These are phyloP conservation scores for Mycena galopus DNA, from an alignment of 768 basidiomycete genomes.

Conservation along the genomic window DNA sequence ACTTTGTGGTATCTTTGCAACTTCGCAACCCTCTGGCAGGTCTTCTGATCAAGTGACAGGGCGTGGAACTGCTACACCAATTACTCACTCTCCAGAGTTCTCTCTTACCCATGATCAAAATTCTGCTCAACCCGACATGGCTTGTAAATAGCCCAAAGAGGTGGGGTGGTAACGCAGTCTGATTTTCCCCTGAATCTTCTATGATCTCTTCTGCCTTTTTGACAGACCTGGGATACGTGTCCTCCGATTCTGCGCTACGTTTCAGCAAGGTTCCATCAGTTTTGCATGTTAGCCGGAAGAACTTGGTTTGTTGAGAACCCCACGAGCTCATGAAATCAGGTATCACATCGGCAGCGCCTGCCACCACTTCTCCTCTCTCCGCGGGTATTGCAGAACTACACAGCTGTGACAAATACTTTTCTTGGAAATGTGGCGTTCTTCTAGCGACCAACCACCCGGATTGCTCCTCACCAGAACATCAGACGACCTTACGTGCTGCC, in stretches of 20 bases:
- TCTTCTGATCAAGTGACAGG: constrained; percentile 4
- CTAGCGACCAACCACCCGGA: constrained; percentile 23
- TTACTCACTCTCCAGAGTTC: not conserved
- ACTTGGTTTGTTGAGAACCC: not conserved
- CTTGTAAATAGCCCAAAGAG: not conserved
- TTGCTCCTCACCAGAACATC: constrained; percentile 34
- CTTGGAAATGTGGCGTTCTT: constrained; percentile 38
- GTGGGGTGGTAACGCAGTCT: not conserved
- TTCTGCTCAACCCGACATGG: not conserved
- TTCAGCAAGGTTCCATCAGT: constrained; percentile 24
- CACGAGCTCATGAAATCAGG: constrained; percentile 10
- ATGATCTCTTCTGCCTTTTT: not conserved
- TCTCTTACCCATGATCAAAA: not conserved
- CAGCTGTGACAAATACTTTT: constrained; percentile 12
- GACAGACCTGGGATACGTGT: constrained; percentile 6
- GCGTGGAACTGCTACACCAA: not conserved
- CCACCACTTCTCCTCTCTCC: constrained; percentile 13
- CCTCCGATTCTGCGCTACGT: constrained; percentile 1
- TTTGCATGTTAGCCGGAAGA: constrained; percentile 22
- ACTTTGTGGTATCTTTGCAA: constrained; percentile 20
- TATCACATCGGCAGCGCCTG: constrained; percentile 13
- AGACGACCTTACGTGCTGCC: constrained; percentile 23
- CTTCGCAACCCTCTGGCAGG: not conserved
- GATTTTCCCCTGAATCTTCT: constrained; percentile 1
- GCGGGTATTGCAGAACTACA: constrained; percentile 16